These are phyloP conservation scores for Steccherinum ochraceum DNA, from an alignment of 768 basidiomycete genomes.

Conservation along the genomic window DNA sequence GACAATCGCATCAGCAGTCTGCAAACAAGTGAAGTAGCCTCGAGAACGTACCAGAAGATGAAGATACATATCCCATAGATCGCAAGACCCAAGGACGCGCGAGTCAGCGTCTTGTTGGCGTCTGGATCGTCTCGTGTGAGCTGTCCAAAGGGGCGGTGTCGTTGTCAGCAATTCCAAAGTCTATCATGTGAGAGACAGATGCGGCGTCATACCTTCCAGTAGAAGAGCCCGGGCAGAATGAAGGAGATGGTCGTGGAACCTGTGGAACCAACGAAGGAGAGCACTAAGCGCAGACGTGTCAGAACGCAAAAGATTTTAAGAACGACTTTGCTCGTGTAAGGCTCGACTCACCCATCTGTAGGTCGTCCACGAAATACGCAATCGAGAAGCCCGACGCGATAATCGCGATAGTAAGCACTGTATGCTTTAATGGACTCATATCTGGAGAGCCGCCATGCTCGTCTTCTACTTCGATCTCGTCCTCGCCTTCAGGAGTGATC, in stretches of 20 bases:
- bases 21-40: not conserved
- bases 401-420: conserved; percentile 61
- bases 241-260: conserved; percentile 97
- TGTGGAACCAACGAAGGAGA: conserved; percentile 95
- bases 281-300: conserved; percentile 40
- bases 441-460: conserved; percentile 53
- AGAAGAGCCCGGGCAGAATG: conserved; percentile 89
- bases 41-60: conserved; percentile 70
- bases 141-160: conserved; percentile 4
- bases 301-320: too few relatives aligned
- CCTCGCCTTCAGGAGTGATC: conserved; percentile 30
- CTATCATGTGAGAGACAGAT: not conserved
- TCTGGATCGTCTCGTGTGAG: conserved; percentile 47
- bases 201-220: conserved; percentile 67
- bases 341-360: conserved; percentile 60
- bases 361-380: conserved; percentile 72
- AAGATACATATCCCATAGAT: conserved; percentile 77
- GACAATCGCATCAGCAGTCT: conserved; percentile 3
- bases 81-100: conserved; percentile 57
- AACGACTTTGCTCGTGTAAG: not conserved
- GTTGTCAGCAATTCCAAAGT: conserved; percentile 4
- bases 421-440: conserved; percentile 64
- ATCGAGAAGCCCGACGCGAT: conserved; percentile 59
- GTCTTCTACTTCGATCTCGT: conserved; percentile 38
- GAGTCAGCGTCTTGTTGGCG: conserved; percentile 46